Evolutionary conservation across 2,329 filamentous ascomycete species (phyloP).

Genomic region (Pseudogymnoascus sp.): DNA sequence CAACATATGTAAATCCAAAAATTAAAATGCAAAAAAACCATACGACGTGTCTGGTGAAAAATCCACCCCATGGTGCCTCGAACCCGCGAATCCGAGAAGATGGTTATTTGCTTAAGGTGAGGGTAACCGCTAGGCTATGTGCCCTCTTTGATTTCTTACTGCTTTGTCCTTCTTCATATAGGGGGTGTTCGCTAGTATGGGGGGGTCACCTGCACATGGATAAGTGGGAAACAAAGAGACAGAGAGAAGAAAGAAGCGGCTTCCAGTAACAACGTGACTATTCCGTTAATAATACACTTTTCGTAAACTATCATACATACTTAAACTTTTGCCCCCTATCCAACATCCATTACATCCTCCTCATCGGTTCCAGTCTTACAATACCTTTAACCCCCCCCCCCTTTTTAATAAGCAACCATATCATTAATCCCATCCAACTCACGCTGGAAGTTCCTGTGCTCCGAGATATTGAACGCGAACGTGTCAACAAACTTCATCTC

Average conservation of each 20-base stretch:
- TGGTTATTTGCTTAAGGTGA: not conserved
- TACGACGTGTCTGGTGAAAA: not conserved
- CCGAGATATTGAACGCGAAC: conserved; percentile 62
- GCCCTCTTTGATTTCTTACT: not conserved
- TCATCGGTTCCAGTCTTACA: not conserved
- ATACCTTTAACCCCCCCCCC: not conserved
- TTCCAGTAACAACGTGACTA: not conserved
- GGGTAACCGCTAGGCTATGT: not conserved
- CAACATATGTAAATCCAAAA: not conserved
- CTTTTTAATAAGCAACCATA: conserved; percentile 66
- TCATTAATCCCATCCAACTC: conserved; percentile 63
- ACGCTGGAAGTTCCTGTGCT: conserved; percentile 67
- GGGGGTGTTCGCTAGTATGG: not conserved
- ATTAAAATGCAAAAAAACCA: not conserved
- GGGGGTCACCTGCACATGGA: not conserved
- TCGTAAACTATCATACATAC: not conserved
- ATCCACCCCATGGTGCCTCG: not conserved
- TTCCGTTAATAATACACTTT: not conserved
- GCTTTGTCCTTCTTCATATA: not conserved
- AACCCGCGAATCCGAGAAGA: not conserved
- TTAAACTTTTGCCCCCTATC: not conserved
- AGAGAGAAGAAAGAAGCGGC: not conserved
- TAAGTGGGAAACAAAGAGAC: not conserved
- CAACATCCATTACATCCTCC: not conserved
- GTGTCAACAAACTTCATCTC: conserved; percentile 62